Evolutionary conservation across 192 early-diverging fungal species (phyloP).

Genomic region (Rhizophlyctis rosea): DNA sequence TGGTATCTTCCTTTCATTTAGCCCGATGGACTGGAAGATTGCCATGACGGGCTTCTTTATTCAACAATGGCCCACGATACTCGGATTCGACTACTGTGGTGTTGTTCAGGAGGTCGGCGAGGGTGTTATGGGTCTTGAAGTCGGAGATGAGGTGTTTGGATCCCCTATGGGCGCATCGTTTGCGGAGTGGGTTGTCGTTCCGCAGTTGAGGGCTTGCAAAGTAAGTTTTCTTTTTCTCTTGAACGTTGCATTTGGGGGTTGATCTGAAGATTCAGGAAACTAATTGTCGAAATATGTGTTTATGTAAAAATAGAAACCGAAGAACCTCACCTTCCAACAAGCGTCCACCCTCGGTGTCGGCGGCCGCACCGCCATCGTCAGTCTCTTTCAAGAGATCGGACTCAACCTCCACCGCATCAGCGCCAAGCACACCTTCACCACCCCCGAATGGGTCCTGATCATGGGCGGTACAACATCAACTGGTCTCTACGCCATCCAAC

Average conservation of each 20-base stretch:
- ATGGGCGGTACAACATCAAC: constrained; percentile 19
- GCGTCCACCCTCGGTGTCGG: constrained; percentile 11
- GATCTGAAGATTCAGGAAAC: too few relatives aligned
- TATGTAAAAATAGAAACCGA: constrained; percentile 7
- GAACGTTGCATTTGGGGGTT: too few relatives aligned
- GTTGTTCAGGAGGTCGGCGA: constrained; percentile 8
- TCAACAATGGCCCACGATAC: constrained; percentile 8
- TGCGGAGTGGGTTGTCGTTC: constrained; percentile 16
- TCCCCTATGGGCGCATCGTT: background rate
- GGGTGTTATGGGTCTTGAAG: constrained; percentile 9
- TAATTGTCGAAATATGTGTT: too few relatives aligned
- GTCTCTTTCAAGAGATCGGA: constrained; percentile 10
- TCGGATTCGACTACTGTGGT: constrained; percentile 23
- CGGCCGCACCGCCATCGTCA: constrained; percentile 7
- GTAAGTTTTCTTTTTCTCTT: too few relatives aligned
- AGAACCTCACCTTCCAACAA: constrained; percentile 19
- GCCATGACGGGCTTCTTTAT: constrained; percentile 12
- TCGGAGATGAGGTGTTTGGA: constrained; percentile 21
- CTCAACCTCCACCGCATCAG: constrained; percentile 12
- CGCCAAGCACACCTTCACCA: constrained; percentile 7
- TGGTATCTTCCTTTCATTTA: background rate
- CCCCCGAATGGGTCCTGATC: constrained; percentile 24
- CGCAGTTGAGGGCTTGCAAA: background rate
- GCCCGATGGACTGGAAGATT: constrained; percentile 19
- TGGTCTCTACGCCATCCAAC: constrained; percentile 23